Conservation (phyloP, 345 rosid genomes). For the Aegle marmelos region DNA sequence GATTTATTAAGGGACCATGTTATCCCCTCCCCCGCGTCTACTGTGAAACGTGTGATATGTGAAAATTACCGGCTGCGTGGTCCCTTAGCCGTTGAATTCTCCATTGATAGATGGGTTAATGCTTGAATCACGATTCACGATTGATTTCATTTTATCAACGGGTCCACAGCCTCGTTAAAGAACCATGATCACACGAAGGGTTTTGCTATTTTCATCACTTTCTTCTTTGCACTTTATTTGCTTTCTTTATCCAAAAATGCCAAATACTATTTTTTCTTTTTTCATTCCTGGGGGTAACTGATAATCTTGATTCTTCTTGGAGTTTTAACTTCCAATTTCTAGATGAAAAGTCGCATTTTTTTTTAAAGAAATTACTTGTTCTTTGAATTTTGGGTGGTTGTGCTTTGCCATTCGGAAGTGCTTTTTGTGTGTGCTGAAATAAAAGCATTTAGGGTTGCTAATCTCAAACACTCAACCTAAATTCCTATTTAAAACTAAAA, state of each 20-base stretch:
- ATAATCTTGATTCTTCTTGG: not conserved
- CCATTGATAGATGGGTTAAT: not conserved
- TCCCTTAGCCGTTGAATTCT: not conserved
- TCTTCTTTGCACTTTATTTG: not conserved
- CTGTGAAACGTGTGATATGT: not conserved
- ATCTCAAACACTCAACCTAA: too few relatives aligned
- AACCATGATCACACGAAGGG: conserved; percentile 19
- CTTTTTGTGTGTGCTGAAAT: too few relatives aligned
- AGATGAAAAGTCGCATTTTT: not conserved
- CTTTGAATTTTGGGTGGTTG: not conserved
- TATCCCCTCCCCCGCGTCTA: not conserved
- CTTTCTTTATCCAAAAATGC: not conserved
- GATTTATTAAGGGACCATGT: not conserved
- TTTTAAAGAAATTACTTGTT: not conserved
- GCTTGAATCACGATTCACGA: not conserved
- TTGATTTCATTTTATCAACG: conserved; percentile 4
- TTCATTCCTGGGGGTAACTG: not conserved
- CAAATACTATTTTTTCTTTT: not conserved
- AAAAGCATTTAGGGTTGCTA: too few relatives aligned
- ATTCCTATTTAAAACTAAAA: too few relatives aligned
- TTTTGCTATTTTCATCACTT: not conserved
- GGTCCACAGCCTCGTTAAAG: not conserved
- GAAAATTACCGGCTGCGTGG: not conserved
- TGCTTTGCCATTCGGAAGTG: not conserved
- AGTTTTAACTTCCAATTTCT: not conserved